Base-by-base conservation (phyloP, 1,139 yeast genomes). In the Yamadazyma sp. region DNA sequence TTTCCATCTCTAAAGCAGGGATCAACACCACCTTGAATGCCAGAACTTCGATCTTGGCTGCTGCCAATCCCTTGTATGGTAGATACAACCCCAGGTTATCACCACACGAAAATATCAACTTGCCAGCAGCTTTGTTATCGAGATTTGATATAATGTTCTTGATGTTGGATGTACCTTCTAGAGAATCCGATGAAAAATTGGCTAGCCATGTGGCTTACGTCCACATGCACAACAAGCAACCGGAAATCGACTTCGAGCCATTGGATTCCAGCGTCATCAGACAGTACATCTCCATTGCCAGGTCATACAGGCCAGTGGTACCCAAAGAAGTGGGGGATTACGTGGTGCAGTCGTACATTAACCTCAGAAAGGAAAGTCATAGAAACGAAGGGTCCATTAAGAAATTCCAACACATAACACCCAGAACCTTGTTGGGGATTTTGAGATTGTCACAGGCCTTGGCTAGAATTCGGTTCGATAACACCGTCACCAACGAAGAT, bases 11-110 rank as follows among this genome's bases (percentile, higher is more conserved):
- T 34, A 94, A 94, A 63, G 99, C 98, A 2, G 99, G 99, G 51
- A 92, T 94, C 52, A 87, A 95, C 49, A 94, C 99, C 6, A 89
- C 98, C 1, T 73, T 94, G 50, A 94, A 94, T 61, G 98, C 99
- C 10, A 79, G 99, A 62, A 81, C 98, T 1, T 89, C 98, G 1
- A 87, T 94, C 45, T 66, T 94, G 47, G 98, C 99, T 0, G 98
- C 98, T 26, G 99, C 99, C 6, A 94, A 94, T 67, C 99, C 99
- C 12, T 69, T 92, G 28, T 91, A 87, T 60, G 98, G 98, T 44
- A 79, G 98, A 49, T 94, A 94, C 64, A 92, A 94, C 63, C 87
- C 96, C 32, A 77, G 80, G 49, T 65, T 92, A 41, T 86, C 96
- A 4, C 98, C 98, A 3, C 85, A 89, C 48, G 97, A 92, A 55